A percentile compares a stretch with the other conserved stretches of the same genome.
phyloP scores from a whole-genome alignment of 192 early-diverging fungal genomes.

The Coemansia sp. region DNA sequence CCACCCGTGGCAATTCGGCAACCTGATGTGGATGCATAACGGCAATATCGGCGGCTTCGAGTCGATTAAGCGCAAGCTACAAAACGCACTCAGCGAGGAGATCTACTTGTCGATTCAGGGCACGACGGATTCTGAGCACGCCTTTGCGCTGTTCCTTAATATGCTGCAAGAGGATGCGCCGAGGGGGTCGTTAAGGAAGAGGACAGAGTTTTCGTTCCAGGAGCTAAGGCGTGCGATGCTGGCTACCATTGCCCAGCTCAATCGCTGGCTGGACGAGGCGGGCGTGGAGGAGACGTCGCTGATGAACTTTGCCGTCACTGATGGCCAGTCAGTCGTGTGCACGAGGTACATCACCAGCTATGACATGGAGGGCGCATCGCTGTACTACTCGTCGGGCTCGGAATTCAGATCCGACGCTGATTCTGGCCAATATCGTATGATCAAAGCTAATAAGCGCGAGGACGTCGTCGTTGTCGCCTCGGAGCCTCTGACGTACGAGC shows the following conservation, averaged over 20 bases:
- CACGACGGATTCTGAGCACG: constrained; percentile 80
- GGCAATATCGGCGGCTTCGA: constrained; percentile 67
- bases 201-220: constrained; percentile 57
- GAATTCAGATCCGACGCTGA: constrained; percentile 58
- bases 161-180: constrained; percentile 54
- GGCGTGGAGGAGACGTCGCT: constrained; percentile 66
- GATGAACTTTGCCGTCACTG: constrained; percentile 84
- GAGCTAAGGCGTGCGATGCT: constrained; percentile 73
- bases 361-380: constrained; percentile 68
- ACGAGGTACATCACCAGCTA: constrained; percentile 70
- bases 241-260: constrained; percentile 71
- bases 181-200: constrained; percentile 1
- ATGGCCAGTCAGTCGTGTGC: constrained; percentile 74
- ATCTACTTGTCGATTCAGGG: constrained; percentile 72
- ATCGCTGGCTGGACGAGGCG: constrained; percentile 66
- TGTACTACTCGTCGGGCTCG: constrained; percentile 80
- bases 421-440: constrained; percentile 72
- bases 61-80: constrained; percentile 68
- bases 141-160: constrained; percentile 77
- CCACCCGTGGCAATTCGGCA: constrained; percentile 63
- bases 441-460: constrained; percentile 65
- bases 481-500: constrained; percentile 80
- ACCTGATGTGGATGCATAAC: constrained; percentile 86
- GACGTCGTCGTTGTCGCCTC: constrained; percentile 80
- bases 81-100: constrained; percentile 63